Conservation (phyloP, 495 filamentous ascomycete species). For the Xylaria palmicola region DNA sequence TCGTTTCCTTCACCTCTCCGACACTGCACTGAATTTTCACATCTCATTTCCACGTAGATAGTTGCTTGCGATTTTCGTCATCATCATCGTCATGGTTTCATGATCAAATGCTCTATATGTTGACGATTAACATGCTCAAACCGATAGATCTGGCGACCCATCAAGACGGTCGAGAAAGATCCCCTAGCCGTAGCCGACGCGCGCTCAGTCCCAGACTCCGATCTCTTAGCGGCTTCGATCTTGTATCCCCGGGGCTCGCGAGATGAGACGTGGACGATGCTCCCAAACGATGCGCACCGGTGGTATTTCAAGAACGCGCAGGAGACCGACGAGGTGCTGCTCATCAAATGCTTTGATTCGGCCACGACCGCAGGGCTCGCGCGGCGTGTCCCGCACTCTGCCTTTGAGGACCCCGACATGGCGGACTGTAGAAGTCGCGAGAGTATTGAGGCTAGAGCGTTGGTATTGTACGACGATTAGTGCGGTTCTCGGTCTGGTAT, state of each 20-base stretch:
- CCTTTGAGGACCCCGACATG: constrained; percentile 56
- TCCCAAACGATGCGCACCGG: constrained; percentile 52
- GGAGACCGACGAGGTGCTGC: constrained; percentile 54
- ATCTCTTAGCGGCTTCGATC: constrained; percentile 66
- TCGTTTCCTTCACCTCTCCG: neutral
- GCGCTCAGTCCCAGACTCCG: constrained; percentile 56
- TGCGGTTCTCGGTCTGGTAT: neutral
- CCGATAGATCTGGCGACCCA: constrained; percentile 61
- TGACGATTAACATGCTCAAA: neutral
- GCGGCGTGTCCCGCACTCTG: constrained; percentile 60
- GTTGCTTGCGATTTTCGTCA: neutral
- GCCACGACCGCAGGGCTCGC: constrained; percentile 55
- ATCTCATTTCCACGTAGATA: neutral
- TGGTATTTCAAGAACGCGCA: constrained; percentile 76
- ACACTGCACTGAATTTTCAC: neutral
- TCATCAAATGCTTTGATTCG: constrained; percentile 70
- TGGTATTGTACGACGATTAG: constrained; percentile 48
- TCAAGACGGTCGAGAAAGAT: constrained; percentile 58
- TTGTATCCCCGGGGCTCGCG: constrained; percentile 61
- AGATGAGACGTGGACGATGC: constrained; percentile 71
- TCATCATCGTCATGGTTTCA: neutral
- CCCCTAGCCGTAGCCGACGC: constrained; percentile 62
- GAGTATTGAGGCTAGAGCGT: constrained; percentile 61
- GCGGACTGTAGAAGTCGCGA: constrained; percentile 60
- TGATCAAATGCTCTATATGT: neutral